Evolutionary conservation across 768 basidiomycete species (phyloP), one percentile per base, ranked within the genome.

Genomic region (Filobasidium floriforme): DNA sequence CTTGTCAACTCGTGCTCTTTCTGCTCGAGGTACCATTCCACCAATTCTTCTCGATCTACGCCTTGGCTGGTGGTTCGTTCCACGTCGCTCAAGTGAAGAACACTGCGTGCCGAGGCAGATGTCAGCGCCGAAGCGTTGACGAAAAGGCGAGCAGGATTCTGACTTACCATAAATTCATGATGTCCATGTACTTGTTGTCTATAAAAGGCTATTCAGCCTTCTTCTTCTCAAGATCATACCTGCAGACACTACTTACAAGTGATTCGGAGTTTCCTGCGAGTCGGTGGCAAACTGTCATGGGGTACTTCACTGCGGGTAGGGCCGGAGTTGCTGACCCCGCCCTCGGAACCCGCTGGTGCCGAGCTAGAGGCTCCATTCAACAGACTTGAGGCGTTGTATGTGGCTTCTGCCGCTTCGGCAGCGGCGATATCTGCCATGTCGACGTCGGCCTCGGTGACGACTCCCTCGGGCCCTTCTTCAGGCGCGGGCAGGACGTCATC

Each of bases 21-120:
- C 69, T 85, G 80, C 80, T 99, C 96, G 63, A 98, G 84, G 75
- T 97, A 98, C 93, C 92, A 94, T 76, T 94, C 91, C 69, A 94
- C 88, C 63, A 99, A 83, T 72, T 96, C 93, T 70, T 94, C 92
- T 54, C 88, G 84, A 73, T 92, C 89, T 46, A 94, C 80, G 1
- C 93, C 93, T 61, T 79, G 82, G 22, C 87, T 88, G 0, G 85
- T 87, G 72, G 86, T 84, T 29, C 84, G 82, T 80, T 99, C 96
- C 14, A 86, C 81, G 43, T 87, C 85, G 19, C 86, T 81, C 28
- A 99, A 80, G 72, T 92, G 88, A 65, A 93, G 74, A 32, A 99
- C 86, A 72, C 96, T 85, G 66, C 14, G 41, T 22, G 44, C 44
- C 62, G 40, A 28, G 24, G 14, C 44, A 37, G 32, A 9, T 37